Evolutionary conservation across 345 rosid genomes (phyloP), one percentile per base, ranked within the genome.

Genomic region (Lenwebbia sp.): DNA sequence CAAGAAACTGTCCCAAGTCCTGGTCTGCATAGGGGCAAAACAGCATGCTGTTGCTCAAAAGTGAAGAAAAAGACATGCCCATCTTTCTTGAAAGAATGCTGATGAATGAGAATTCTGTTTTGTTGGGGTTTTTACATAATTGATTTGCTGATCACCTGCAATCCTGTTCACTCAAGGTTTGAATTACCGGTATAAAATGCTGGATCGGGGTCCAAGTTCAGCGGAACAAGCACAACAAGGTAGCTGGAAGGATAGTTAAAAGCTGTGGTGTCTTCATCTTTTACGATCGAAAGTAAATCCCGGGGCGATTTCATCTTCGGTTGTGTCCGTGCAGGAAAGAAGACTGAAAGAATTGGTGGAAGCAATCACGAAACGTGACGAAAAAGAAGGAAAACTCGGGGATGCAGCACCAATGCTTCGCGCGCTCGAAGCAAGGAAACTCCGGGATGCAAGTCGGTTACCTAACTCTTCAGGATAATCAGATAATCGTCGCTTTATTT

Each of bases 261-360:
- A 41, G n/a, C 25, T 51, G 54, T 26, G 33, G 40, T 21, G 55
- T 56, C 41, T 78, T 54, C 26, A 85, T 44, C 58, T 10, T 23
- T 76, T 54, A 44, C 14, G 10, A 25, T n/a, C 49, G 13, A 14
- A 17, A 58, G 28, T 2, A 41, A n/a, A 19, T 33, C 11, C 54
- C 25, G 21, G 53, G 81, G 30, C 54, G 28, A 85, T 25, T 11
- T 30, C 23, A 17, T 65, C 78, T 55, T 47, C 3, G 47, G 58
- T 62, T 74, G 13, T 51, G 28, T 86, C 53, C 50, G 17, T 90
- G 70, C 92, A 97, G 99, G 98, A 95, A 87, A 94, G 98, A 91
- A 96, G 98, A 87, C 82, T 94, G 87, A 95, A 92, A 82, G 99
- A 93, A 87, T 55, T 94, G 93, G 91, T 95, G 56, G 91, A 90